Evolutionary conservation across 179 eudicot genomes (phyloP).

Genomic region (Amaranthus tricolor): DNA sequence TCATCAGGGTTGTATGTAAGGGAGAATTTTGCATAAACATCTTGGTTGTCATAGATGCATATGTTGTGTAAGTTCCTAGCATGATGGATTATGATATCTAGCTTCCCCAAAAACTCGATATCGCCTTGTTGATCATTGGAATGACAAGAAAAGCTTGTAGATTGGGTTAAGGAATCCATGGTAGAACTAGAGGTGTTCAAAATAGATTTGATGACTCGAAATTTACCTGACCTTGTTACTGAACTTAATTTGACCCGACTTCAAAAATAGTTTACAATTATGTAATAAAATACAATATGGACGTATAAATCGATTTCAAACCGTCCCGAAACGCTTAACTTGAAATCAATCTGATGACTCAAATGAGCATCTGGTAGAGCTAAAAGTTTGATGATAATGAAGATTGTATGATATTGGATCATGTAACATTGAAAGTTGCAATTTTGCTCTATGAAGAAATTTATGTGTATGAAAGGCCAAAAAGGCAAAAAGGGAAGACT

Average conservation of each 20-base stretch:
- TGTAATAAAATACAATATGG: too few species aligned
- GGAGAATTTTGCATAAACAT: constrained; percentile 79
- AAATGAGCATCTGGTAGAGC: background rate
- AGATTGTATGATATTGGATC: background rate
- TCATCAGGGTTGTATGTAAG: constrained; percentile 75
- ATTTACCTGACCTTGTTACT: too few species aligned
- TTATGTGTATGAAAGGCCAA: background rate
- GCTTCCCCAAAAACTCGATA: constrained; percentile 43
- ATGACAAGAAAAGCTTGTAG: constrained; percentile 38
- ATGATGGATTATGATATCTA: constrained; percentile 67
- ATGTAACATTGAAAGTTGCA: constrained; percentile 7
- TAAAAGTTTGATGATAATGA: constrained; percentile 8
- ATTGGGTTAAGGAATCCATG: constrained; percentile 46
- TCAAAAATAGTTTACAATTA: too few species aligned
- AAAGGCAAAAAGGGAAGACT: background rate
- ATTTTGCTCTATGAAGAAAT: background rate
- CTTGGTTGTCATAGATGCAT: constrained; percentile 80
- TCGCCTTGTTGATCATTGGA: constrained; percentile 31
- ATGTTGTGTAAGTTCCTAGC: constrained; percentile 83
- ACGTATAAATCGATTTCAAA: too few species aligned
- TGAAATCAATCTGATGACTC: too few species aligned
- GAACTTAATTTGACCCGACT: too few species aligned
- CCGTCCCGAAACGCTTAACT: too few species aligned
- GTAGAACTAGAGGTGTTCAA: background rate
- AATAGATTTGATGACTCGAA: too few species aligned